Evolutionary conservation across 2,329 filamentous ascomycete genomes (phyloP), one percentile per base, ranked within the genome.

Genomic region (Cryphonectria nitschkei): DNA sequence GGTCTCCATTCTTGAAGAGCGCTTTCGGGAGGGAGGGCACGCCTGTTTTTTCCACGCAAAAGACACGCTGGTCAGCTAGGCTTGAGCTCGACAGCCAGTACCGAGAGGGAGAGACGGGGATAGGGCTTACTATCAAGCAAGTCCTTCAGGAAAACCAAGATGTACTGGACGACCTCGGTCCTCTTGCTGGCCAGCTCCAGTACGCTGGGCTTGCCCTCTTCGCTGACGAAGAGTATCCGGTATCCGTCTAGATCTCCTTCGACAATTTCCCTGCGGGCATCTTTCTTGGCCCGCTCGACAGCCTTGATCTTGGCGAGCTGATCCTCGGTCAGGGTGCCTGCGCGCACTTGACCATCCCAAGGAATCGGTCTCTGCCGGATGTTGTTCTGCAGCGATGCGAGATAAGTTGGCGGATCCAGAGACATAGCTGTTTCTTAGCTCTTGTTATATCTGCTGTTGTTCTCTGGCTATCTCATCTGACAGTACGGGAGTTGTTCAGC

Each of bases 281-380:
- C 96, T 81, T 94, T 96, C 81, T 94, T 93, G 75, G 96, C 93
- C 84, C 98, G 98, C 82, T 98, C 96, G 76, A 98, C 93, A 73
- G 95, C 93, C 82, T 95, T 95, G 84, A 99, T 97, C 87, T 95
- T 95, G 85, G 92, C 93, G 76, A 98, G 89, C 82, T 99, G 95
- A 76, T 93, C 91, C 76, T 98, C 95, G 71, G 93, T 97, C 82
- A 99, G 93, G 78, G 94, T 96, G 81, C 95, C 94, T 76, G 94
- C 94, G 81, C 96, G 90, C 75, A 97, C 94, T 77, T 95, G 95
- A 77, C 95, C 95, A 82, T 98, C 95, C 96, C 96, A 99, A 71
- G 95, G 95, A 83, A 99, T 97, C 75, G 95, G 95, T 76, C 96
- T 90, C 79, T 93, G 92, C 79, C 96, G 93, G 81, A 98, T 97